These are phyloP conservation scores for Aspergillus homomorphus DNA, from an alignment of 495 filamentous ascomycete genomes.

Conservation along the genomic window DNA sequence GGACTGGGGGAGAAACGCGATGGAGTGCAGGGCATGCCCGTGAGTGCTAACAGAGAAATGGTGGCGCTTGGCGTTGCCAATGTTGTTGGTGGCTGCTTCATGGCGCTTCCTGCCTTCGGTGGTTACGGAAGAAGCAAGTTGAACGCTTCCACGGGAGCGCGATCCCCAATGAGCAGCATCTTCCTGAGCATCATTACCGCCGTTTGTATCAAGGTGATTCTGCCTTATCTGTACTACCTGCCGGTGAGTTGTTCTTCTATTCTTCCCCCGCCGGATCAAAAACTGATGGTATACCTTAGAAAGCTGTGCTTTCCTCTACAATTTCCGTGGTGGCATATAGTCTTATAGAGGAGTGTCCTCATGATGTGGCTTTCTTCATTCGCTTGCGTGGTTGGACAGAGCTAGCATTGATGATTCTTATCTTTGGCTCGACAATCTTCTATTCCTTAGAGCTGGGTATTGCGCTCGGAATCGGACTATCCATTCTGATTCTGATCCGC, in stretches of 20 bases:
- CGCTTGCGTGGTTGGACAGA: conserved; percentile 81
- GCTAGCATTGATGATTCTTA: conserved; percentile 79
- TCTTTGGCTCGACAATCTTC: conserved; percentile 90
- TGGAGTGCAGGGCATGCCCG: conserved; percentile 67
- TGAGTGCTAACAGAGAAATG: conserved; percentile 92
- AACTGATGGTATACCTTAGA: conserved; percentile 46
- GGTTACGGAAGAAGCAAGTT: conserved; percentile 96
- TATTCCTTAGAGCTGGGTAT: conserved; percentile 84
- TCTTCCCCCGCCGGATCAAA: background rate
- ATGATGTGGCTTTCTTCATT: conserved; percentile 87
- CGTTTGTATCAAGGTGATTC: conserved; percentile 70
- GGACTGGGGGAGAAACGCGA: conserved; percentile 62
- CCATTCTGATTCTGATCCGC: conserved; percentile 81
- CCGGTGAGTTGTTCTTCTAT: conserved; percentile 58
- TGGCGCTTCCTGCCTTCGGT: conserved; percentile 88
- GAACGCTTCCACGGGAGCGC: conserved; percentile 85
- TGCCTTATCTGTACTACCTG: conserved; percentile 92
- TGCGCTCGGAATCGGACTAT: conserved; percentile 83
- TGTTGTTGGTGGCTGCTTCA: conserved; percentile 84
- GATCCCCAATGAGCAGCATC: conserved; percentile 87
- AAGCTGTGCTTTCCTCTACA: conserved; percentile 89
- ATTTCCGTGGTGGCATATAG: conserved; percentile 95
- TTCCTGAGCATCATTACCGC: conserved; percentile 80
- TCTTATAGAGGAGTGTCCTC: conserved; percentile 90
- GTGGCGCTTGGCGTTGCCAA: conserved; percentile 91